Base-by-base conservation (phyloP, 1,284 basidiomycete species). In the Microbotryum scabiosae region DNA sequence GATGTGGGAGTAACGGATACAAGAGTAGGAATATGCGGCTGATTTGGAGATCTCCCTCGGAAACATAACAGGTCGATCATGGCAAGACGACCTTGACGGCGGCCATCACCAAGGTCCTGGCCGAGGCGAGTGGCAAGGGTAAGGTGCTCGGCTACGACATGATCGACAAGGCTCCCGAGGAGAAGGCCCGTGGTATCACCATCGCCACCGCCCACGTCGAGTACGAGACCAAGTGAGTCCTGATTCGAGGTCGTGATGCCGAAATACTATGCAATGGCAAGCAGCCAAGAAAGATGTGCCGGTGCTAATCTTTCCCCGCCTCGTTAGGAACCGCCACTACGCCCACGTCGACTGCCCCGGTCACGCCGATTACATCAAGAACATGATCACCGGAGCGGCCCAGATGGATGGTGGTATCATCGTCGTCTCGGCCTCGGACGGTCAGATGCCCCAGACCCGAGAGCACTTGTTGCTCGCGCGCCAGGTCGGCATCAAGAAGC, bases 81-180 rank as follows among this genome's bases (percentile, higher is more conserved):
- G 77, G 77, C 59, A 78, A 82, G 81, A 99, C 96, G 16, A 99
- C 96, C 2, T 80, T 99, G 69, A 98, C 96, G 12, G 96, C 96
- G 56, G 93, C 96, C 65, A 98, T 99, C 76, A 99, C 96, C 73
- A 98, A 92, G 77, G 88, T 93, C 65, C 84, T 98, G 60, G 79
- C 94, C 46, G 82, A 86, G 68, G 75, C 76, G 63, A 86, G 87
- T 69, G 88, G 86, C 58, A 77, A 76, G 59, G 93, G 91, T 68
- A 91, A 87, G 76, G 98, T 99, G 78, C 88, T 96, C 69, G 94
- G 94, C 82, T 99, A 99, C 79, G 84, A 83, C 59, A 85, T 92
- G 77, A 99, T 99, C 74, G 96, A 99, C 86, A 97, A 92, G 81
- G 96, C 96, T n/a, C 96, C 96, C 12, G 96, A 99, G 77, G 96